These are phyloP conservation scores for Diaporthe sp. DNA, from an alignment of 2,329 filamentous ascomycete genomes.

Conservation along the genomic window DNA sequence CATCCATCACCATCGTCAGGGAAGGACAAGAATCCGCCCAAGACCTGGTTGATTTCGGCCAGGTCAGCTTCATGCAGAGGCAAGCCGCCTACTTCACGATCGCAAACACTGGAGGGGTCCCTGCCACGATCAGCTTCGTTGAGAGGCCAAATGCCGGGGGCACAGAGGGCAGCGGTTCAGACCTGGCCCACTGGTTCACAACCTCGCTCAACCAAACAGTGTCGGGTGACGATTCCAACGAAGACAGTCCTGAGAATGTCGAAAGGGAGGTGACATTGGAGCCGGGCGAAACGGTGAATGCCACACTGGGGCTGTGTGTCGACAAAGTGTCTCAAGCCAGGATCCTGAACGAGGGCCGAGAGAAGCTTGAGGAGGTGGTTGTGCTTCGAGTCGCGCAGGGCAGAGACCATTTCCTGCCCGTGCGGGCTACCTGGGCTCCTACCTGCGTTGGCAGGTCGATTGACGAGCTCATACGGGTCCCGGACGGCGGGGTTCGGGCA, in stretches of 20 bases:
- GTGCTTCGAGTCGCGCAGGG: conserved; percentile 87
- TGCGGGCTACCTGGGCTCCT: conserved; percentile 82
- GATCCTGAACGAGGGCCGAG: conserved; percentile 76
- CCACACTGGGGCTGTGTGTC: conserved; percentile 77
- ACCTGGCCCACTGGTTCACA: conserved; percentile 76
- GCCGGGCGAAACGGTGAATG: conserved; percentile 85
- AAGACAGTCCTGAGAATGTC: conserved; percentile 46
- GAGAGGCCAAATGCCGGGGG: conserved; percentile 72
- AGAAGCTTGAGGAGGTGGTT: conserved; percentile 84
- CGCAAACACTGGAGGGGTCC: conserved; percentile 89
- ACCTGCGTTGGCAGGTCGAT: conserved; percentile 87
- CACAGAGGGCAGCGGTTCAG: conserved; percentile 45
- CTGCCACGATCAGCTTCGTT: conserved; percentile 84
- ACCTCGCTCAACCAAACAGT: conserved; percentile 72
- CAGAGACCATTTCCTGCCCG: conserved; percentile 90
- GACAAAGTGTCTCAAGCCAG: conserved; percentile 73
- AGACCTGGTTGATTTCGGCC: conserved; percentile 79
- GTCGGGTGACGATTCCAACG: conserved; percentile 46
- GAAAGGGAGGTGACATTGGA: conserved; percentile 75
- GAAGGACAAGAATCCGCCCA: conserved; percentile 69
- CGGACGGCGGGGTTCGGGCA: conserved; percentile 80
- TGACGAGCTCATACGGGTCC: conserved; percentile 88
- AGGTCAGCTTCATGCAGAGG: conserved; percentile 76
- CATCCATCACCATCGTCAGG: conserved; percentile 84
- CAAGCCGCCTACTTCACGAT: conserved; percentile 80